Base-by-base conservation (phyloP, 2,329 filamentous ascomycete genomes). In the Microsporum canis region DNA sequence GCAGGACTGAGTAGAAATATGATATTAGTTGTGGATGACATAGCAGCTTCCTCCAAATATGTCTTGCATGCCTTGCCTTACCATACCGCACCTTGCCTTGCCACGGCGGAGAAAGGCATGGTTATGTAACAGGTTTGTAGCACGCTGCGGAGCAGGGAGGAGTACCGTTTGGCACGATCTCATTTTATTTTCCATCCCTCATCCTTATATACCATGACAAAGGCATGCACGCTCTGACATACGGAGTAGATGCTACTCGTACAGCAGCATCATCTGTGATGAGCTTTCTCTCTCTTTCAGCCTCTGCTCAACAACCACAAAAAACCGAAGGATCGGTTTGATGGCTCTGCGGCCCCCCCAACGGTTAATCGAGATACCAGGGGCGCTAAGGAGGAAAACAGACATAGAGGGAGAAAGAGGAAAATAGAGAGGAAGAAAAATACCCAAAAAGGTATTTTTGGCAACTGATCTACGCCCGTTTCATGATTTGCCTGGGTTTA, bases 121-220 rank as follows among this genome's bases (percentile, higher is more conserved):
- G 43, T 53, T 34, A 53, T 53, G 49, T 53, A 53, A 53, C 49
- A 53, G 49, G 49, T 53, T 53, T 53, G 49, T 53, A 53, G 49
- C 49, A 53, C 49, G 29, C 49, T 53, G 49, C 49, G 49, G 49
- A 53, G 49, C n/a, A 53, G 49, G 39, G 27, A 53, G 49, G 49
- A 53, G 49, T 33, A 53, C 27, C 27, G 14, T 53, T 53, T 33
- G 49, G 49, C 27, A 47, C 43, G 43, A 47, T 29, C 43, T 47
- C 43, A 47, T 47, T 47, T 47, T 17, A 53, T 34, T 53, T 33
- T 33, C 27, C 49, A 49, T 53, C 49, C 12, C 31, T 33, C 31
- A 31, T 33, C 45, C 45, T 27, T n/a, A 49, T 49, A 27, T 49
- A 43, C 8, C 49, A 53, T 53, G 49, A 53, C 49, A 53, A 53